phyloP scores from a whole-genome alignment of 106 monocot genomes.

The Dendrobium nobile region DNA sequence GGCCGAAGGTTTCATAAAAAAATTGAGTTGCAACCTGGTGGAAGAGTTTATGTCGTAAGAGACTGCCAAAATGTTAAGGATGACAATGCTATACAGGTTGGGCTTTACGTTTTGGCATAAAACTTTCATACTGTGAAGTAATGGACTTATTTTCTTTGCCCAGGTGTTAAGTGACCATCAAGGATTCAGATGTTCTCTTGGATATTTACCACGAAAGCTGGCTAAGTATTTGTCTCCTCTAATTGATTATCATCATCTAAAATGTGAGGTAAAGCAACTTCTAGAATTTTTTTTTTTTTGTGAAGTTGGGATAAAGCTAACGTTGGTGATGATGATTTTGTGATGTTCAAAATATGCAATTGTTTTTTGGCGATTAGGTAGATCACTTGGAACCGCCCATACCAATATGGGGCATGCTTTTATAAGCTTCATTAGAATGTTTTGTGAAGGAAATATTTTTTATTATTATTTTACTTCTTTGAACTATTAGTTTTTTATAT shows the following conservation, averaged over 20 bases:
- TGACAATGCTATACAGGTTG: conserved; percentile 79
- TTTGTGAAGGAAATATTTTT: not conserved
- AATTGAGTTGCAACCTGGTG: conserved; percentile 39
- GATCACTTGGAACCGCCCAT: not conserved
- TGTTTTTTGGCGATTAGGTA: not conserved
- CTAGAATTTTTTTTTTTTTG: not conserved
- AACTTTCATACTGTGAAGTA: not conserved
- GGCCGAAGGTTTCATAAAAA: conserved; percentile 63
- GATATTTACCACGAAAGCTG: conserved; percentile 80
- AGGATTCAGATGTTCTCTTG: conserved; percentile 36
- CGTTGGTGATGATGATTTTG: not conserved
- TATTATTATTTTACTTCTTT: not conserved
- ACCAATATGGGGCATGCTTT: not conserved
- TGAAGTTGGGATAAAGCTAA: not conserved
- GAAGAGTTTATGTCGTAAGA: conserved; percentile 38
- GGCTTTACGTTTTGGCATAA: not conserved
- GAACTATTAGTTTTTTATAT: not conserved
- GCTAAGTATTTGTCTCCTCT: conserved; percentile 68
- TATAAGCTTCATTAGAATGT: not conserved
- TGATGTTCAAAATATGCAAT: not conserved
- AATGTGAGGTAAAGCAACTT: conserved; percentile 47
- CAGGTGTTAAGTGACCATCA: conserved; percentile 55
- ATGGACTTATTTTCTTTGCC: conserved; percentile 4
- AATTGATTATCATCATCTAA: conserved; percentile 47
- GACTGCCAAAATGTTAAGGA: conserved; percentile 76